Evolutionary conservation across 139 green algal species (phyloP), one percentile per base, ranked within the genome.

Genomic region (Haematococcus sp.): DNA sequence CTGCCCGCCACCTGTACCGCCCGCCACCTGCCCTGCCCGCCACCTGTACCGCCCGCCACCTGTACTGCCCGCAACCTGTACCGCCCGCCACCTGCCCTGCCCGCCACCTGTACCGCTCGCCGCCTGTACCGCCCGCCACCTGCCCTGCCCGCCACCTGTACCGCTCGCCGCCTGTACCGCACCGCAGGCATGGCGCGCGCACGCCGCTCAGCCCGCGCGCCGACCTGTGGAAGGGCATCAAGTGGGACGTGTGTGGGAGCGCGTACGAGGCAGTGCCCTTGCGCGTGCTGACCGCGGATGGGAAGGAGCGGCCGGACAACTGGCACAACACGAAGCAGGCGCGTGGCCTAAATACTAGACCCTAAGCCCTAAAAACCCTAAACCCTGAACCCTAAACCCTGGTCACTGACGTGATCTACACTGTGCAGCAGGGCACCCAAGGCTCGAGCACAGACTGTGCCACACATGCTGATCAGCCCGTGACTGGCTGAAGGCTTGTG

Each of bases 151-250:
- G 43, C 27, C 7, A 43, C 28, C 40, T 20, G 59, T 9, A 7
- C 63, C 32, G 3, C 5, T 55, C 32, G 5, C 33, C 17, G 22
- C 33, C 15, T 52, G 9, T 30, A 49, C 34, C 4, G 20, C 31
- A 1, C 2, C 52, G 70, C 83, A 91, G 85, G 76, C 88, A 93
- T 59, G 88, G 88, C 4, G 88, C 88, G 0, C 74, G 88, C 44
- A 93, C 87, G 19, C 85, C 88, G 0, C 68, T 93, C 16, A 86
- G 76, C 3, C 27, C 67, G 3, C 63, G 71, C 0, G 75, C 80
- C 16, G 87, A 86, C 59, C 68, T 83, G 0, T 86, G 79, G 69
- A 25, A 73, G 28, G 75, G 75, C 5, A 33, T 59, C 17, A 7
- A 68, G 49, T 84, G 85, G 82, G 78, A 87, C 40, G 64, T 88